A percentile compares a stretch with the other conserved stretches of the same genome.
These are phyloP conservation scores for Murraya koenigii DNA, from an alignment of 345 rosid genomes.

Conservation along the genomic window DNA sequence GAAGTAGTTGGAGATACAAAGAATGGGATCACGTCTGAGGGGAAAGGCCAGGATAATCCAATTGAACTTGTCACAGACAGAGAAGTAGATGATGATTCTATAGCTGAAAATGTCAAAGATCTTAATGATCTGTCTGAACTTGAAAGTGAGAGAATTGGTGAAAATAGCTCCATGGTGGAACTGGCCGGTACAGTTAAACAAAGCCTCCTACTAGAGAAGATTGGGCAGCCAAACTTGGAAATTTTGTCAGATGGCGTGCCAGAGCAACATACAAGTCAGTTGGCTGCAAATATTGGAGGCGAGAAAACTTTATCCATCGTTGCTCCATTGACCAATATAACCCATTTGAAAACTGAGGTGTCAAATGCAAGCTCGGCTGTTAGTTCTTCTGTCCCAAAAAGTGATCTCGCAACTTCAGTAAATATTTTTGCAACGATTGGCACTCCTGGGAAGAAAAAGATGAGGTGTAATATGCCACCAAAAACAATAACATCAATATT, in stretches of 20 bases:
- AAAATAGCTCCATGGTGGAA: constrained; percentile 32
- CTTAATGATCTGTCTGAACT: not conserved
- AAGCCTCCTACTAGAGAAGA: constrained; percentile 24
- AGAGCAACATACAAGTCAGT: constrained; percentile 18
- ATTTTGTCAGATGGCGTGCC: constrained; percentile 5
- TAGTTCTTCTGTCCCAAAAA: constrained; percentile 16
- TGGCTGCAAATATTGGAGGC: constrained; percentile 10
- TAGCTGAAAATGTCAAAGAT: constrained; percentile 25
- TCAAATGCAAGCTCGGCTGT: constrained; percentile 30
- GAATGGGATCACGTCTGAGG: constrained; percentile 23
- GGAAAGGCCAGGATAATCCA: constrained; percentile 8
- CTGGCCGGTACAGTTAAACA: constrained; percentile 17
- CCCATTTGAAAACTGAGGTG: constrained; percentile 11
- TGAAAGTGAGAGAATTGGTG: constrained; percentile 20
- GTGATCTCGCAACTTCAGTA: constrained; percentile 16
- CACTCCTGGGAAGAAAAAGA: constrained; percentile 42
- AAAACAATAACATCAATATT: constrained; percentile 60
- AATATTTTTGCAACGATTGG: constrained; percentile 23
- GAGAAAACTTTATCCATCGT: constrained; percentile 8
- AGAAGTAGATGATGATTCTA: constrained; percentile 16
- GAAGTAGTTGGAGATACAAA: constrained; percentile 10
- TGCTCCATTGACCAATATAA: constrained; percentile 12
- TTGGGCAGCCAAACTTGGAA: constrained; percentile 20
- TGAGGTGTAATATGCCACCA: constrained; percentile 73
- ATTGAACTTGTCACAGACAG: constrained; percentile 27